Conservation (phyloP, 768 basidiomycete species). For the Collybiopsis confluens region DNA sequence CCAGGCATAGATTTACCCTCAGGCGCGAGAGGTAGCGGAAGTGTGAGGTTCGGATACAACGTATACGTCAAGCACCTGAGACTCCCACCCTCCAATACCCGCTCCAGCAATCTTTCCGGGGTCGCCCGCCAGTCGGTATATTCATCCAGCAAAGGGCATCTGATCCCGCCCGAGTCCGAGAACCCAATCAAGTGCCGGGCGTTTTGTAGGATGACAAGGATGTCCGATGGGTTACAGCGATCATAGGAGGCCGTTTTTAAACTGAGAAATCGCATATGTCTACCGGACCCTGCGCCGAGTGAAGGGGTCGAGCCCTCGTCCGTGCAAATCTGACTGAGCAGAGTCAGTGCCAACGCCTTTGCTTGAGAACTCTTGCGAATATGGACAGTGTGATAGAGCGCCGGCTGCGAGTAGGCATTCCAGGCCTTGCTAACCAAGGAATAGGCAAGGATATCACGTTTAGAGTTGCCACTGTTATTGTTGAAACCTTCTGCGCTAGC, state of each 20-base stretch:
- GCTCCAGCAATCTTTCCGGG: background rate
- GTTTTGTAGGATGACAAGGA: background rate
- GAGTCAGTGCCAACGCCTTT: conserved; percentile 4
- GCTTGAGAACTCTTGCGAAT: conserved; percentile 4
- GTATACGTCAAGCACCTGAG: background rate
- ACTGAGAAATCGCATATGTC: background rate
- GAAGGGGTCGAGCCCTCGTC: background rate
- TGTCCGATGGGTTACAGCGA: conserved; percentile 1
- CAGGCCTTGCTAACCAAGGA: conserved; percentile 3
- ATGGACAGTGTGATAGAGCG: conserved; percentile 1
- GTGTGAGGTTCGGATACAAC: background rate
- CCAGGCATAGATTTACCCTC: background rate
- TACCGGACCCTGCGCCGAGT: background rate
- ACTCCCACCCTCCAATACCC: background rate
- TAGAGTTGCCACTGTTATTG: background rate
- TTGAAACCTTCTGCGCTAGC: background rate
- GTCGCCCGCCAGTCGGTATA: background rate
- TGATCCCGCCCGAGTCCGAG: background rate
- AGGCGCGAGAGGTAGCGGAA: background rate
- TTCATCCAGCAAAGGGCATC: background rate
- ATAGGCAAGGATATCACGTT: background rate
- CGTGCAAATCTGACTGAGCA: background rate
- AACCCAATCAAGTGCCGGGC: background rate
- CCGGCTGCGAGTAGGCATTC: conserved; percentile 6
- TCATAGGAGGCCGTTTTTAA: background rate